phyloP scores from a whole-genome alignment of 2,329 filamentous ascomycete species.

The Alternaria arborescens region DNA sequence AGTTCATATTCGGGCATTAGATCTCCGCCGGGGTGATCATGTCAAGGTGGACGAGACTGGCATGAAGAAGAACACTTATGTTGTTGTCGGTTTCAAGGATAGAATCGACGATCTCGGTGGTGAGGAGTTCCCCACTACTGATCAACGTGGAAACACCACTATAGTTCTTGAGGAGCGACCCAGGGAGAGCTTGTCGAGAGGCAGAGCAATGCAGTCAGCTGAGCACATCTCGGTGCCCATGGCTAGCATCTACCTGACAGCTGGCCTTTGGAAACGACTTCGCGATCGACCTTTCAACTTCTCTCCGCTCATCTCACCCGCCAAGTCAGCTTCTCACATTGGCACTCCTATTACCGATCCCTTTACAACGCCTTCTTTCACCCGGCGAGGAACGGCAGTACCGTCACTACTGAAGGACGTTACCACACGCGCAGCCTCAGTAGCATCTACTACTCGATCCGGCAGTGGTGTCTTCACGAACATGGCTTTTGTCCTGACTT shows the following conservation, averaged over 20 bases:
- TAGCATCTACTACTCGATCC: slow-evolving; percentile 36
- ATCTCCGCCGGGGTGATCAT: slow-evolving; percentile 55
- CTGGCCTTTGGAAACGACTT: slow-evolving; percentile 54
- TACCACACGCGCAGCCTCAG: slow-evolving; percentile 38
- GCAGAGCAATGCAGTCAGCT: slow-evolving; percentile 16
- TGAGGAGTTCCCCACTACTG: slow-evolving; percentile 50
- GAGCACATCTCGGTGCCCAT: slow-evolving; percentile 53
- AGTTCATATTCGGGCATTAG: slow-evolving; percentile 52
- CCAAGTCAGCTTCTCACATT: slow-evolving; percentile 29
- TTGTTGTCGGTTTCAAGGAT: slow-evolving; percentile 56
- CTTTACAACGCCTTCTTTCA: slow-evolving; percentile 60
- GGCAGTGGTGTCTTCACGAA: slow-evolving; percentile 69
- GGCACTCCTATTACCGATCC: slow-evolving; percentile 44
- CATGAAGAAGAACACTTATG: slow-evolving; percentile 56
- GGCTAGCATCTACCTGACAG: slow-evolving; percentile 55
- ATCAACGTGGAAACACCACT: slow-evolving; percentile 53
- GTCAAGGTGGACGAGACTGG: slow-evolving; percentile 58
- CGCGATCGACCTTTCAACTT: slow-evolving; percentile 50
- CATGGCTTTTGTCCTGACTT: slow-evolving; percentile 90
- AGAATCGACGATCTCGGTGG: slow-evolving; percentile 33
- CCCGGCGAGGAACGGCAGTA: slow-evolving; percentile 51
- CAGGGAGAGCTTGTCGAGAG: slow-evolving; percentile 48
- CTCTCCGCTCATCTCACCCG: slow-evolving; percentile 26
- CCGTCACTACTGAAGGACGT: slow-evolving; percentile 39
- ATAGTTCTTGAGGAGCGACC: slow-evolving; percentile 53